phyloP scores from a whole-genome alignment of 345 rosid genomes.

The Zanthoxylum bungeanum region DNA sequence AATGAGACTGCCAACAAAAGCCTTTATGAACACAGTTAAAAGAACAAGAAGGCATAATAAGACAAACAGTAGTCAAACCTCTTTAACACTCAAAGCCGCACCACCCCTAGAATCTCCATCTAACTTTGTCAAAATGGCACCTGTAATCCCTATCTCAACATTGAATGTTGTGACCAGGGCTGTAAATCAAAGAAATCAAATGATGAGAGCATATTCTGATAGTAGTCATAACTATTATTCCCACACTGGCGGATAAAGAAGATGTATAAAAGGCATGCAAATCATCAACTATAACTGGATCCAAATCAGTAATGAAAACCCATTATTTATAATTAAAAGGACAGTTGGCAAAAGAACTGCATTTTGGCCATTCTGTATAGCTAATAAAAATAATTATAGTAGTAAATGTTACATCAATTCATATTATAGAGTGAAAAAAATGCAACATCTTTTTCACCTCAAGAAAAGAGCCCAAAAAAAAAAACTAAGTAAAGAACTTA shows the following conservation, averaged over 20 bases:
- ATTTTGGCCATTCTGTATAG: neutral
- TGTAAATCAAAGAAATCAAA: constrained; percentile 28
- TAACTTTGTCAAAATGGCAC: constrained; percentile 97
- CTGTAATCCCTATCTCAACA: constrained; percentile 96
- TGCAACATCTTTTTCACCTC: neutral
- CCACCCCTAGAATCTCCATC: constrained; percentile 99
- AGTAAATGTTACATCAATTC: neutral
- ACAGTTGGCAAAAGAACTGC: neutral
- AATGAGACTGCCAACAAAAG: neutral
- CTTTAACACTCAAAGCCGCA: constrained; percentile 96
- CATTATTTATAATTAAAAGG: neutral
- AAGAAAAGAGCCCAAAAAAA: neutral
- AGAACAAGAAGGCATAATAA: neutral
- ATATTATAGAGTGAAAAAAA: neutral
- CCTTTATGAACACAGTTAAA: neutral
- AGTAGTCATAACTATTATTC: neutral
- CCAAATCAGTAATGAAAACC: neutral
- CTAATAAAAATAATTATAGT: neutral
- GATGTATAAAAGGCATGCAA: neutral
- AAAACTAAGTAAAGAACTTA: neutral
- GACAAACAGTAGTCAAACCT: constrained; percentile 46
- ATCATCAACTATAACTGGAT: neutral
- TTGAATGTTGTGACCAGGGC: constrained; percentile 95
- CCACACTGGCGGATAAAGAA: constrained; percentile 1
- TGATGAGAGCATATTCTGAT: neutral